Evolutionary conservation across 2,329 filamentous ascomycete species (phyloP).

Genomic region (Penicillium fuscoglaucum): DNA sequence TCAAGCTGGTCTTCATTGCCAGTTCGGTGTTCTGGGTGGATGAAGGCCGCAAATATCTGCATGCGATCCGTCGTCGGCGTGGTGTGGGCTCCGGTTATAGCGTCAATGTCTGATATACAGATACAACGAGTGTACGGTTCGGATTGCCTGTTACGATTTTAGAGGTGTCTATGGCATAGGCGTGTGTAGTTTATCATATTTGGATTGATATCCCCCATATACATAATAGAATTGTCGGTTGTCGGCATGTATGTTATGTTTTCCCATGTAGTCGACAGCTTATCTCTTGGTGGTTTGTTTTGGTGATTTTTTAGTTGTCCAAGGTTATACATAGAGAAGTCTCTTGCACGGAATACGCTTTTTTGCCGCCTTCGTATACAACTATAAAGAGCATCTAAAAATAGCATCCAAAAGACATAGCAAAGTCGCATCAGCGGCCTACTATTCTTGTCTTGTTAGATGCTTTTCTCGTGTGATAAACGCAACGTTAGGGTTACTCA

Average conservation of each 20-base stretch:
- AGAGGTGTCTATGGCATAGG: constrained; percentile 7
- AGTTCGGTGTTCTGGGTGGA: constrained; percentile 96
- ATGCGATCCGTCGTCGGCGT: constrained; percentile 32
- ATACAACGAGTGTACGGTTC: neutral
- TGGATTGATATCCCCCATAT: constrained; percentile 13
- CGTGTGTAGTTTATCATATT: constrained; percentile 12
- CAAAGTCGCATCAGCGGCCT: too few relatives aligned
- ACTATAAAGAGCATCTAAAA: too few relatives aligned
- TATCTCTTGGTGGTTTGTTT: neutral
- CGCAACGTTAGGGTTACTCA: neutral
- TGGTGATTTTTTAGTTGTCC: neutral
- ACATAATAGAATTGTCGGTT: constrained; percentile 8
- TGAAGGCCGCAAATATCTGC: constrained; percentile 75
- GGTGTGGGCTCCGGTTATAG: constrained; percentile 43
- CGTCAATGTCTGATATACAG: constrained; percentile 39
- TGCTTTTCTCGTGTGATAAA: neutral
- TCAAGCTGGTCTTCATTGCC: constrained; percentile 70
- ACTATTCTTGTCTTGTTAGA: neutral
- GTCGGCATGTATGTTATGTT: neutral
- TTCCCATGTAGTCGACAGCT: neutral
- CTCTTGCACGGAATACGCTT: too few relatives aligned
- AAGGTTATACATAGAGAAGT: too few relatives aligned
- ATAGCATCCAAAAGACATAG: too few relatives aligned
- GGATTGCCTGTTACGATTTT: constrained; percentile 8
- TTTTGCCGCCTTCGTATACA: too few relatives aligned